Percentiles rank a stretch among this genome's conserved stretches.
phyloP scores from a whole-genome alignment of 2,329 filamentous ascomycete species.

The Fusarium pseudocircinatum region DNA sequence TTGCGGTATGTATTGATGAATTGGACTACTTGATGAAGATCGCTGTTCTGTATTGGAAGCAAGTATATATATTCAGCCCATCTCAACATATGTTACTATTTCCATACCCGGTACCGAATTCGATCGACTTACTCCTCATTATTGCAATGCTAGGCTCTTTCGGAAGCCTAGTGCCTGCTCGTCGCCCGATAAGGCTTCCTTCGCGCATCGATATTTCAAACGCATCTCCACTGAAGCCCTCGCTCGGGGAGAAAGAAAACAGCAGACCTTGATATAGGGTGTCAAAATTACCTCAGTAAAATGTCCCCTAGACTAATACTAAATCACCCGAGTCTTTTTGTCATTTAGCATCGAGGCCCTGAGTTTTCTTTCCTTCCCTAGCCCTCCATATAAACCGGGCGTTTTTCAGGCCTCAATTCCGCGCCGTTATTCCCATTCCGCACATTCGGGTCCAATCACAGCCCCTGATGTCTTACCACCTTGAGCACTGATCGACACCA shows the following conservation, averaged over 20 bases:
- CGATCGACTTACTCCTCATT: background rate
- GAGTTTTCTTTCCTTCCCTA: too few species aligned
- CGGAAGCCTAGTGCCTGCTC: background rate
- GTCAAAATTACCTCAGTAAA: too few species aligned
- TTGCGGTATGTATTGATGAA: background rate
- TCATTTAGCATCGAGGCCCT: too few species aligned
- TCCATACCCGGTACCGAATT: background rate
- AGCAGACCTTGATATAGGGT: too few species aligned
- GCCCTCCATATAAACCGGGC: background rate
- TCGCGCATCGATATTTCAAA: background rate
- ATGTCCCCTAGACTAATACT: too few species aligned
- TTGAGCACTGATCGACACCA: background rate
- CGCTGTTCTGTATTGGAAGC: background rate
- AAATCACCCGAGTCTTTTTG: too few species aligned
- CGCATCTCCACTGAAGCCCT: background rate
- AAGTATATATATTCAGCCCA: constrained; percentile 2
- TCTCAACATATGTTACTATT: background rate
- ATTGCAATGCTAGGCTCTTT: background rate
- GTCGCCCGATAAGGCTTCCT: background rate
- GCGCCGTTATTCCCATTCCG: background rate
- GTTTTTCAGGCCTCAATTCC: background rate
- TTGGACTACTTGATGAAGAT: background rate
- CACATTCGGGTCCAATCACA: background rate
- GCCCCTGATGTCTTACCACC: background rate
- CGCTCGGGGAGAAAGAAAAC: background rate